Base-by-base conservation (phyloP, 805 yeast species). In the Candida ulmi region DNA sequence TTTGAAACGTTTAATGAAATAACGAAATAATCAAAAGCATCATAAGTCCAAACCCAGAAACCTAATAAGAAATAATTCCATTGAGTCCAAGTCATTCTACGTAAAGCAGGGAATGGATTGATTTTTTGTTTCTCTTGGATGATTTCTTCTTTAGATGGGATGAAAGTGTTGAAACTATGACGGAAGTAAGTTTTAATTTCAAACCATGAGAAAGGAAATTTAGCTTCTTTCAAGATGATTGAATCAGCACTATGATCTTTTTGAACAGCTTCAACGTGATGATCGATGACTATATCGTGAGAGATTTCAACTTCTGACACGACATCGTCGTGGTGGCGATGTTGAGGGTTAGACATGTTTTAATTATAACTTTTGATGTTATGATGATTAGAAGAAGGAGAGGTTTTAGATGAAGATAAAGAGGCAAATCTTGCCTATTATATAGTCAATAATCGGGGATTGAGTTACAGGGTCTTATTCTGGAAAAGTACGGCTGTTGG, bases 91-190 rank as follows among this genome's bases (percentile, higher is more conserved):
- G 66, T 68, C 52, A 83, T 66, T 46, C 58, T 57, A 11, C 58
- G 57, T 19, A 83, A 63, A 21, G 76, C 75, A 2, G 78, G 78
- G 44, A 85, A 57, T 2, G 95, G 95, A 56, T 85, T 84, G 28
- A 79, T 43, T 51, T 39, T 66, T 68, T 40, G 50, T 49, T 57
- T 66, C 63, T 37, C 70, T 44, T 36, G 53, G 37, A 24, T 58
- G 45, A 52, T 54, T 39, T 61, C 57, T 27, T 66, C 74, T 41
- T 61, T 70, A 18, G 70, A 62, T 11, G 81, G 74, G 2, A 74
- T 58, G 19, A 80, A 61, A 2, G 74, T 66, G 0, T 81, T 60
- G 46, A 77, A 46, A 50, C 85, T 65, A 0, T 80, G 66, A 27
- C 30, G 36, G 19, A 40, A 17, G 40, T 50, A 53, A 11, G 45